phyloP scores from a whole-genome alignment of 2,329 filamentous ascomycete species.

The Corinectria fuckeliana region DNA sequence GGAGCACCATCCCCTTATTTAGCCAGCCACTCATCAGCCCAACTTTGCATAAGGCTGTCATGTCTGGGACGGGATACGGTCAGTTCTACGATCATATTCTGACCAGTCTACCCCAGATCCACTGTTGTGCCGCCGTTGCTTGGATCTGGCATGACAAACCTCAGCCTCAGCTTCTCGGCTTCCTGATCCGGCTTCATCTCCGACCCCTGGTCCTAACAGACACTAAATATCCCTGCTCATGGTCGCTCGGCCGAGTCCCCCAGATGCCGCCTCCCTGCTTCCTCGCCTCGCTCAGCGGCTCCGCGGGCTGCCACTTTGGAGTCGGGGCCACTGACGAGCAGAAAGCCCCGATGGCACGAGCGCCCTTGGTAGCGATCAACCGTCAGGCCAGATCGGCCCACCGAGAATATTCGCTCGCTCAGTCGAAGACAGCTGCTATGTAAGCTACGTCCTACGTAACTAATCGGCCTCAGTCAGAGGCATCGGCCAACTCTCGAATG shows the following conservation, averaged over 20 bases:
- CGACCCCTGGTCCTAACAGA: constrained; percentile 21
- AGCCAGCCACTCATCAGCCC: neutral
- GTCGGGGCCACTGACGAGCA: constrained; percentile 20
- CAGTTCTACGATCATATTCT: constrained; percentile 12
- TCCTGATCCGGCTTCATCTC: constrained; percentile 40
- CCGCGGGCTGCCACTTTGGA: constrained; percentile 13
- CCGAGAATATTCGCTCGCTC: constrained; percentile 21
- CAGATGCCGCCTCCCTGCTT: constrained; percentile 25
- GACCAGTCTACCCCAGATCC: constrained; percentile 39
- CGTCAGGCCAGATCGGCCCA: constrained; percentile 25
- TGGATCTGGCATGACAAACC: constrained; percentile 36
- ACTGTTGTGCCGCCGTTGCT: constrained; percentile 30
- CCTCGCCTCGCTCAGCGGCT: constrained; percentile 21
- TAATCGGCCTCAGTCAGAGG: constrained; percentile 2
- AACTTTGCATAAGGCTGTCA: constrained; percentile 5
- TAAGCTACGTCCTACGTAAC: too few species aligned
- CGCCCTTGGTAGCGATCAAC: constrained; percentile 30
- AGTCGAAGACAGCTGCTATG: constrained; percentile 7
- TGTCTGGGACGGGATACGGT: neutral
- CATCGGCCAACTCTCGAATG: constrained; percentile 5
- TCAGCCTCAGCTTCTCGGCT: constrained; percentile 21
- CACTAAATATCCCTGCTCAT: constrained; percentile 20
- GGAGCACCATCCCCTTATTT: neutral
- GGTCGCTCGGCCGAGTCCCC: constrained; percentile 37
- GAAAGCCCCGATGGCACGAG: constrained; percentile 31